These are phyloP conservation scores for Penicillium lividum DNA, from an alignment of 495 filamentous ascomycete genomes.

Conservation along the genomic window DNA sequence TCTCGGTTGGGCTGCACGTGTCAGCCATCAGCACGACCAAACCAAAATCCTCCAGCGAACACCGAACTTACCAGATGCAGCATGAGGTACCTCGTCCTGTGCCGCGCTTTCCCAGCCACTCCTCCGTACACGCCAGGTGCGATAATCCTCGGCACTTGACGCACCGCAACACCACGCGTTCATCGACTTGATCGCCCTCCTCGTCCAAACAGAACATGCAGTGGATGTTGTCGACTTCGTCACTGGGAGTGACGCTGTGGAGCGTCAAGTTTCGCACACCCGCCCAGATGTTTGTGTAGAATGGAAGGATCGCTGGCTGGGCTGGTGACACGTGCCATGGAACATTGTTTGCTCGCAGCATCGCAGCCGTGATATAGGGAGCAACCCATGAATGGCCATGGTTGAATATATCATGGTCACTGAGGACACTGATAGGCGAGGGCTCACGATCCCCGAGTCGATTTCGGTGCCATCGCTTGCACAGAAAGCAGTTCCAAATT, in stretches of 20 bases:
- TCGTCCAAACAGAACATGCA: background rate
- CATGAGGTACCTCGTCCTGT: background rate
- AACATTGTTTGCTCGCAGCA: background rate
- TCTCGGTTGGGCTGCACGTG: background rate
- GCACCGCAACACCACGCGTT: background rate
- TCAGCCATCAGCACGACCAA: background rate
- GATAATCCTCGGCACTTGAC: background rate
- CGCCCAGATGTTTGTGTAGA: background rate
- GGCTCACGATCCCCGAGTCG: background rate
- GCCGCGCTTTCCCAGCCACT: background rate
- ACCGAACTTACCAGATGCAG: background rate
- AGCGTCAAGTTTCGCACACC: background rate
- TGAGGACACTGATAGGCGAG: background rate
- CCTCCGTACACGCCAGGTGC: background rate
- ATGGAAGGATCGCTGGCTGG: background rate
- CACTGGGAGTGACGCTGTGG: background rate
- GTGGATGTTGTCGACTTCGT: background rate
- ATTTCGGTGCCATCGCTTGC: background rate
- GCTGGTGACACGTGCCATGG: background rate
- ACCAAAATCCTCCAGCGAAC: background rate
- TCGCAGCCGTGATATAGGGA: background rate
- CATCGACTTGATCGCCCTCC: background rate
- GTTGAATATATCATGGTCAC: background rate
- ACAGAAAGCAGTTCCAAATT: background rate
- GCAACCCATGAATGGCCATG: background rate